These are phyloP conservation scores for Termitomyces sp. DNA, from an alignment of 768 basidiomycete genomes.

Conservation along the genomic window DNA sequence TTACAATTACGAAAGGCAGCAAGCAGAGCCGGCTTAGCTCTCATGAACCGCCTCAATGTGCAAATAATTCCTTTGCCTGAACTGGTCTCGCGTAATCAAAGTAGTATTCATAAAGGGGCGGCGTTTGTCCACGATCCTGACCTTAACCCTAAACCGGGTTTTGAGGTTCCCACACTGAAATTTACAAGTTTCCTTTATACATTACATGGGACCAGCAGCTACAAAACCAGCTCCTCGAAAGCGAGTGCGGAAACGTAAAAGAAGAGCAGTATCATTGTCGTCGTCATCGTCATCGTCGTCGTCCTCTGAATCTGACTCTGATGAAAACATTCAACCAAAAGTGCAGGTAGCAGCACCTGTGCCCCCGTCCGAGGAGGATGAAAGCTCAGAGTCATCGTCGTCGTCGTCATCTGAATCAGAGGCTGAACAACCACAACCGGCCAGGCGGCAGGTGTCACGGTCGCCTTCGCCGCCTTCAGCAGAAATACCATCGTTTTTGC, in stretches of 20 bases:
- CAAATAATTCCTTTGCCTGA: too few relatives aligned
- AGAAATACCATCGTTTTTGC: slow-evolving; percentile 55
- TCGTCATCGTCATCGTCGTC: slow-evolving; percentile 38
- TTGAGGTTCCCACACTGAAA: not conserved
- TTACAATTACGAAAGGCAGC: too few relatives aligned
- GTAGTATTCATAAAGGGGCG: too few relatives aligned
- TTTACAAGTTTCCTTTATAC: not conserved
- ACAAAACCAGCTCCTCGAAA: slow-evolving; percentile 34
- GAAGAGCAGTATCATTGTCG: slow-evolving; percentile 38
- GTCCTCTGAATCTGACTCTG: slow-evolving; percentile 21
- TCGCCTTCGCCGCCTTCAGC: slow-evolving; percentile 42
- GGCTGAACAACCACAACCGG: slow-evolving; percentile 7
- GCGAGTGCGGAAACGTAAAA: slow-evolving; percentile 48
- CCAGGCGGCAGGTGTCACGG: slow-evolving; percentile 23
- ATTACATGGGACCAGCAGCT: slow-evolving; percentile 17
- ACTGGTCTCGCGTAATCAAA: too few relatives aligned
- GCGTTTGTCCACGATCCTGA: not conserved
- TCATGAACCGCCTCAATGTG: too few relatives aligned
- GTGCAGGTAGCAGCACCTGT: slow-evolving; percentile 1
- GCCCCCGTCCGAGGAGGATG: slow-evolving; percentile 5
- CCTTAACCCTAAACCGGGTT: not conserved
- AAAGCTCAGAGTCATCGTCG: slow-evolving; percentile 18
- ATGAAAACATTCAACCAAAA: slow-evolving; percentile 2
- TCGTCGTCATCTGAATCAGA: slow-evolving; percentile 13
- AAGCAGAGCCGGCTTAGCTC: too few relatives aligned